Conservation (phyloP, 2,329 filamentous ascomycete genomes). For the Apiospora saccharicola region DNA sequence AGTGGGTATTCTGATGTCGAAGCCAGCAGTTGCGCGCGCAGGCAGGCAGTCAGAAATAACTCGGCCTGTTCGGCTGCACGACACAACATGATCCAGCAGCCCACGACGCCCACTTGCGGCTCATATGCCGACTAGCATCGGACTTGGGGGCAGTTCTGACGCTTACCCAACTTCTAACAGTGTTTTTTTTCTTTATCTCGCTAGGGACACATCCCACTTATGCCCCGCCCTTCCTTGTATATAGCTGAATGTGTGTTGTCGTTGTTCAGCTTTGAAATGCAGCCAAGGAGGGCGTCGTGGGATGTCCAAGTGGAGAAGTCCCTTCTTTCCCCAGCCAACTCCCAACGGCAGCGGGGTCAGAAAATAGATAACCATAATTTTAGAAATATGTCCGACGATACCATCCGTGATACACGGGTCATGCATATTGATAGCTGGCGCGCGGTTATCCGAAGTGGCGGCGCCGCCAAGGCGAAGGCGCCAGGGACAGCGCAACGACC, state of each 20-base stretch:
- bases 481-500: neutral
- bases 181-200: neutral
- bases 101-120: neutral
- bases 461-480: neutral
- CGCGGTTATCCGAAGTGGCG: constrained; percentile 9
- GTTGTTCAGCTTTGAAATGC: neutral
- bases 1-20: neutral
- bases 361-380: neutral
- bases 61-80: neutral
- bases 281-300: neutral
- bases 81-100: neutral
- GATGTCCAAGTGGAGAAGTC: constrained; percentile 16
- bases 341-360: neutral
- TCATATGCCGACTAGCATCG: neutral
- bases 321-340: neutral
- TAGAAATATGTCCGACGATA: neutral
- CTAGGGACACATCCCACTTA: neutral
- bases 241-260: neutral
- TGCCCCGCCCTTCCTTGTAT: neutral
- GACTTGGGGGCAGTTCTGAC: neutral
- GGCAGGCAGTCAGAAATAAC: too few species aligned
- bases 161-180: neutral
- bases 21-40: neutral
- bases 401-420: neutral
- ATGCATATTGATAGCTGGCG: neutral